A percentile compares a stretch with the other conserved stretches of the same genome.
Evolutionary conservation across 495 filamentous ascomycete genomes (phyloP).

Genomic region (Emericellopsis terricola): DNA sequence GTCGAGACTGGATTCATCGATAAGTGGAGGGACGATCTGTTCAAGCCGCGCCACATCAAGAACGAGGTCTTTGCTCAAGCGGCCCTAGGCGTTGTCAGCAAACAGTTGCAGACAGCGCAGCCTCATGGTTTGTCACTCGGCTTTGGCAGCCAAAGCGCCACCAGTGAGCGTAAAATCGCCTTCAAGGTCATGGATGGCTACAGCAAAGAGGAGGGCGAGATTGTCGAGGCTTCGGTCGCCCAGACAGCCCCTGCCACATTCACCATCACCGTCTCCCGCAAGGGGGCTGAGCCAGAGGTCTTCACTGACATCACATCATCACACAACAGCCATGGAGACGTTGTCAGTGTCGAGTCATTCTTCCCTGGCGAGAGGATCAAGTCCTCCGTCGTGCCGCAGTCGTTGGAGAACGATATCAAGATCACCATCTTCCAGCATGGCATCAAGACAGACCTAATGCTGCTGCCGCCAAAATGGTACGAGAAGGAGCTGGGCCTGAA

Average conservation of each 20-base stretch:
- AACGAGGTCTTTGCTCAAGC: constrained; percentile 67
- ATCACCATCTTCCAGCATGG: constrained; percentile 74
- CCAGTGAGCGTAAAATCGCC: constrained; percentile 30
- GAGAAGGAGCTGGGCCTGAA: constrained; percentile 73
- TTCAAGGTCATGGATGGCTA: constrained; percentile 29
- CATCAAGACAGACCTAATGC: constrained; percentile 48
- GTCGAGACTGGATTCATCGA: constrained; percentile 95
- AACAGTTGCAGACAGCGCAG: constrained; percentile 9
- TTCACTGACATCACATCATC: constrained; percentile 26
- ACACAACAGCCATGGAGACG: constrained; percentile 7
- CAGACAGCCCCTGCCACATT: constrained; percentile 46
- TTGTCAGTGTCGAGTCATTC: constrained; percentile 29
- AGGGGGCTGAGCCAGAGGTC: constrained; percentile 13
- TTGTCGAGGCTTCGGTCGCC: constrained; percentile 38
- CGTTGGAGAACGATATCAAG: constrained; percentile 29
- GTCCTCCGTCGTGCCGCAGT: constrained; percentile 55
- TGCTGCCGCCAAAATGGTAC: constrained; percentile 58
- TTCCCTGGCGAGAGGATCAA: constrained; percentile 69
- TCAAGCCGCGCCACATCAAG: constrained; percentile 30
- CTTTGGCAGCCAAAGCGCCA: constrained; percentile 24
- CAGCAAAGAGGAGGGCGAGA: constrained; percentile 24
- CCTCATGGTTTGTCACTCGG: constrained; percentile 34
- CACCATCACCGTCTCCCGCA: constrained; percentile 41
- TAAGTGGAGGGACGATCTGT: constrained; percentile 64
- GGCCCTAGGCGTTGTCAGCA: constrained; percentile 46